A percentile compares a stretch with the other conserved stretches of the same genome.
These are phyloP conservation scores for Beauveria bassiana DNA, from an alignment of 2,329 filamentous ascomycete genomes.

Conservation along the genomic window DNA sequence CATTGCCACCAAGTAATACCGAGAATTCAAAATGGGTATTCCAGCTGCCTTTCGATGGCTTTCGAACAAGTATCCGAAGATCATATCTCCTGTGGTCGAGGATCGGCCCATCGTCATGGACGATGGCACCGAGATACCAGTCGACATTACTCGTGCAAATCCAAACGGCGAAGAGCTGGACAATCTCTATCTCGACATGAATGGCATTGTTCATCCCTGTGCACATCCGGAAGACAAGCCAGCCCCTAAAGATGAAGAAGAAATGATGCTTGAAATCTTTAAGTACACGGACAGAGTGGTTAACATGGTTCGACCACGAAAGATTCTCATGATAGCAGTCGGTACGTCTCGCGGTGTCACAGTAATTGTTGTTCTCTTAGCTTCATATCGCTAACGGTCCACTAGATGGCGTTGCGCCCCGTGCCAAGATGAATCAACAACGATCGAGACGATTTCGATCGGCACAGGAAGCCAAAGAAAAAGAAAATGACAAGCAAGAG, in stretches of 20 bases:
- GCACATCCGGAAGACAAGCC: constrained; percentile 93
- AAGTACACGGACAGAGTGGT: constrained; percentile 98
- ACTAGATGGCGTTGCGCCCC: constrained; percentile 86
- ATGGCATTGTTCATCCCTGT: constrained; percentile 97
- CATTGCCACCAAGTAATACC: background rate
- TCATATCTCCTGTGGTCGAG: constrained; percentile 85
- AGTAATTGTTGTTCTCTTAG: background rate
- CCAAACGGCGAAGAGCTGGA: constrained; percentile 98
- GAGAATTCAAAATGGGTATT: constrained; percentile 67
- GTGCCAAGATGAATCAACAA: constrained; percentile 99
- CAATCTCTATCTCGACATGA: constrained; percentile 98
- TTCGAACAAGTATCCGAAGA: constrained; percentile 95
- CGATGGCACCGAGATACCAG: constrained; percentile 75
- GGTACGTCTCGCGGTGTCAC: constrained; percentile 43
- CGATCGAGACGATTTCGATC: constrained; percentile 91
- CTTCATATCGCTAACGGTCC: constrained; percentile 19
- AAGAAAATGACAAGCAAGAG: constrained; percentile 84
- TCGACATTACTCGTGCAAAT: constrained; percentile 78
- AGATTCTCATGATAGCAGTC: constrained; percentile 95
- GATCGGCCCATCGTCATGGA: constrained; percentile 70
- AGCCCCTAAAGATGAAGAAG: constrained; percentile 85
- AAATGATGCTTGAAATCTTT: constrained; percentile 99
- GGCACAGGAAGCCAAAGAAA: constrained; percentile 88
- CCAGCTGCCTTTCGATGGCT: constrained; percentile 95
- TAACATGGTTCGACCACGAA: constrained; percentile 95